Evolutionary conservation across 495 filamentous ascomycete genomes (phyloP).

Genomic region (Thozetella sp.): DNA sequence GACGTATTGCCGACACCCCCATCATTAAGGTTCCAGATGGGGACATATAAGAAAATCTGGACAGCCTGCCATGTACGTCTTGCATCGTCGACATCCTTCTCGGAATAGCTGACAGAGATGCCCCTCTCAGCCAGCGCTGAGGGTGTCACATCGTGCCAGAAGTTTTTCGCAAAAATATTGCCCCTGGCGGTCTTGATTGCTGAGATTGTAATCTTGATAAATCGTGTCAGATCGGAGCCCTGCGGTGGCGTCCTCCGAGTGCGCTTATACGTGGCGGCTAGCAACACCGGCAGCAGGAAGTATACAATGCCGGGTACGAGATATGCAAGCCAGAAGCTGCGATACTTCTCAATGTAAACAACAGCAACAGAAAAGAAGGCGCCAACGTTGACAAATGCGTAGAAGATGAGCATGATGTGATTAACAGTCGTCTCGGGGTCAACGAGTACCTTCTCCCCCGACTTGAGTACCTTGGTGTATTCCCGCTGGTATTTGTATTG

Average conservation of each 20-base stretch:
- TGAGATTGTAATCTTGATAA: conserved; percentile 33
- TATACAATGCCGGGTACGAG: conserved; percentile 52
- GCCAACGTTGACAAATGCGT: conserved; percentile 73
- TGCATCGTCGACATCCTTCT: conserved; percentile 50
- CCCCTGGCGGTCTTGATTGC: conserved; percentile 44
- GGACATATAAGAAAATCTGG: conserved; percentile 56
- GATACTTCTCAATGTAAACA: conserved; percentile 64
- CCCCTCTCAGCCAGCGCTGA: conserved; percentile 37
- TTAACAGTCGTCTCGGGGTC: conserved; percentile 72
- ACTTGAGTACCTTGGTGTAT: conserved; percentile 62
- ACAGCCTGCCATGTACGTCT: conserved; percentile 48
- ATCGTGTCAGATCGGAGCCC: conserved; percentile 40
- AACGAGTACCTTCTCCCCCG: conserved; percentile 71
- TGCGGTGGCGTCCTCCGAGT: conserved; percentile 35
- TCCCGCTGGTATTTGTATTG: conserved; percentile 54
- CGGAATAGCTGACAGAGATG: conserved; percentile 41
- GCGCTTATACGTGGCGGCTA: conserved; percentile 40
- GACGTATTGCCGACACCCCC: conserved; percentile 43
- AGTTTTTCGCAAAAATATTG: conserved; percentile 45
- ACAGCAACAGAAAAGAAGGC: conserved; percentile 68
- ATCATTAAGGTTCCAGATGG: conserved; percentile 52
- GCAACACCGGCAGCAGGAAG: conserved; percentile 43
- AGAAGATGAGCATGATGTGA: conserved; percentile 66
- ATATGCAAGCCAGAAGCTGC: conserved; percentile 70
- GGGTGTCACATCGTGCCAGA: conserved; percentile 52